Evolutionary conservation across 208 protist genomes (phyloP), one percentile per base, ranked within the genome.

Genomic region (Trypanosoma melophagium): DNA sequence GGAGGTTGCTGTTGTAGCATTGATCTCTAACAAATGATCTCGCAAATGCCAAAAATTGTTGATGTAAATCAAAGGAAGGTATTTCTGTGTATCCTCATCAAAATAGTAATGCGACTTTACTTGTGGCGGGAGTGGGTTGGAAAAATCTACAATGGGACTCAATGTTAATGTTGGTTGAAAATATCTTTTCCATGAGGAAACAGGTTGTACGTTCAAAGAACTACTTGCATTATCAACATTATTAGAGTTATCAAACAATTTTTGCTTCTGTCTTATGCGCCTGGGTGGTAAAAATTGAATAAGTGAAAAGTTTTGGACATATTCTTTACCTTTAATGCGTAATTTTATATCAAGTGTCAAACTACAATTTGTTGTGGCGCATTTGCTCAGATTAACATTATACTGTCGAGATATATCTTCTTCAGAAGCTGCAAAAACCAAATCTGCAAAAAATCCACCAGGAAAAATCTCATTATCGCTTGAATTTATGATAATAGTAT

Each of bases 21-120:
- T 98, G 8, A 97, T 40, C 45, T 89, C 72, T 1, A 89, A 50
- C 22, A 93, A 74, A 58, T 98, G 81, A 19, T 96, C 84, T 7
- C 76, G 79, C 28, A 97, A 64, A n/a, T 92, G 59, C 95, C 96
- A 98, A 61, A 99, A 98, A 49, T 98, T 95, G 76, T 98, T 98
- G 22, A 97, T 71, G 74, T 93, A 97, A 16, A 98, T 52, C 14
- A 92, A 83, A 1, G 97, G 97, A 25, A 78, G 76, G 71, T 98
- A 98, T 9, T 69, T 69, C 3, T 74, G 49, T 12, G 67, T 66
- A 50, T 52, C 40, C 16, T 74, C 64, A 9, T 83, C 75, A 8
- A 75, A 40, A 45, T 64, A 76, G 24, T 67, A 66, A 25, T 60
- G 55, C 3, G 57, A 41, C 41, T 44, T 64, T 3, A 78, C 55